Evolutionary conservation across 1,139 yeast genomes (phyloP).

Genomic region (Diutina scorzettiae): DNA sequence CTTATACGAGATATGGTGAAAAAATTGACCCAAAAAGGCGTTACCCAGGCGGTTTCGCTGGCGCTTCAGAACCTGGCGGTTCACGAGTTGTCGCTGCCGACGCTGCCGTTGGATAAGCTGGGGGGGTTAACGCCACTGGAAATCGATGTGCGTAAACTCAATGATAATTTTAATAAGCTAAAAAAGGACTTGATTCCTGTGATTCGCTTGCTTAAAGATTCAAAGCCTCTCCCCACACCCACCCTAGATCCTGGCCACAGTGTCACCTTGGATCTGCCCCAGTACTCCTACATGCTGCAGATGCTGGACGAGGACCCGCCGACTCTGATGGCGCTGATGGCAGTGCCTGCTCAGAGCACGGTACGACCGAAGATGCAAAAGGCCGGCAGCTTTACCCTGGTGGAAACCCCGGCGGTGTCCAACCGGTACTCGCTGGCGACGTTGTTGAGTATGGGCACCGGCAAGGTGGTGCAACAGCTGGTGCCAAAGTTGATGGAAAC

Average conservation of each 20-base stretch:
- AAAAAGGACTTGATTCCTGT: slow-evolving; percentile 44
- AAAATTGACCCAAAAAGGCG: slow-evolving; percentile 10
- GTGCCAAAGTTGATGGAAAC: slow-evolving; percentile 5
- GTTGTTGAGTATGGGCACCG: slow-evolving; percentile 2
- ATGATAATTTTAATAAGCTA: slow-evolving; percentile 37
- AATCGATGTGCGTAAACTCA: slow-evolving; percentile 25
- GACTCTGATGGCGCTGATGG: slow-evolving; percentile 5
- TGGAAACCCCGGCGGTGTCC: not conserved
- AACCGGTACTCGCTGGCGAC: slow-evolving; percentile 5
- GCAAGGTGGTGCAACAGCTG: slow-evolving; percentile 4
- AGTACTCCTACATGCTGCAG: not conserved
- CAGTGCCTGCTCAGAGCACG: not conserved
- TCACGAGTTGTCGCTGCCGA: not conserved
- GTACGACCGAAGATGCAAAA: not conserved
- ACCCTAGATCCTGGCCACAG: slow-evolving; percentile 20
- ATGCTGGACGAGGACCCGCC: not conserved
- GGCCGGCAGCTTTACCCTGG: slow-evolving; percentile 1
- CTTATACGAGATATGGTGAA: not conserved
- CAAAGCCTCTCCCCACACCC: slow-evolving; percentile 48
- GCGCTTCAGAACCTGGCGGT: slow-evolving; percentile 13
- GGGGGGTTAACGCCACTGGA: slow-evolving; percentile 7
- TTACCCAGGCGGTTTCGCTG: slow-evolving; percentile 19
- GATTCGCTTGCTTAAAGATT: slow-evolving; percentile 37
- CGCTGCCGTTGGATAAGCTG: slow-evolving; percentile 2
- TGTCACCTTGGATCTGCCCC: not conserved